A percentile compares a stretch with the other conserved stretches of the same genome.
Evolutionary conservation across 2,329 filamentous ascomycete species (phyloP).

Genomic region (Domatiomyces catenatus): DNA sequence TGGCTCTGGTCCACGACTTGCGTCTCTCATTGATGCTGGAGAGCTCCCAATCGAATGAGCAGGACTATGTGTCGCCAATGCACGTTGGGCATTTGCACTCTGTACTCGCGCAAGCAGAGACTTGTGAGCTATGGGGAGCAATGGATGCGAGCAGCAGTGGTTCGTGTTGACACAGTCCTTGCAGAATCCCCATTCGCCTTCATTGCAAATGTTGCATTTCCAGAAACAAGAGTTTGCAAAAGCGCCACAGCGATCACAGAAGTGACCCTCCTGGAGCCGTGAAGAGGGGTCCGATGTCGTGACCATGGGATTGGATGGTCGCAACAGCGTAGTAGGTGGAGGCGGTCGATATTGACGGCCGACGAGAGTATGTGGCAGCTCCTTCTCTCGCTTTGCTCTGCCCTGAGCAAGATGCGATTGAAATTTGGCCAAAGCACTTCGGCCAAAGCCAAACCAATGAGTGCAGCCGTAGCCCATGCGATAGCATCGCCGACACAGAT

Average conservation of each 20-base stretch:
- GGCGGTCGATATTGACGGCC: conserved; percentile 30
- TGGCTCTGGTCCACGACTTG: conserved; percentile 18
- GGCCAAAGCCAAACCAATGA: conserved; percentile 79
- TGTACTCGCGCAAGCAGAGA: conserved; percentile 1
- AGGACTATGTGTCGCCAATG: background rate
- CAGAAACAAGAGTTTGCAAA: conserved; percentile 76
- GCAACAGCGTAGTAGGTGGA: conserved; percentile 3
- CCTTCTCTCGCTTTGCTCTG: conserved; percentile 28
- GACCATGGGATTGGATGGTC: background rate
- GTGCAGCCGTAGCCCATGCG: conserved; percentile 59
- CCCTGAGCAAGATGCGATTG: conserved; percentile 35
- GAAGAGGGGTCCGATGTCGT: conserved; percentile 40
- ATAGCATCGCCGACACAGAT: conserved; percentile 71
- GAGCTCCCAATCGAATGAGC: conserved; percentile 12
- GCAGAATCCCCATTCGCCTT: conserved; percentile 91
- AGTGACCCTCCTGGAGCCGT: conserved; percentile 62
- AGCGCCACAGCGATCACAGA: conserved; percentile 60
- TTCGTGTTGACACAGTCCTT: conserved; percentile 74
- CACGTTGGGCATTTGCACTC: background rate
- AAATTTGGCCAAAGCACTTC: conserved; percentile 53
- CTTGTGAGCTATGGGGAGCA: conserved; percentile 59
- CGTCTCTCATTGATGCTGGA: conserved; percentile 5
- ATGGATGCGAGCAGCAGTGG: conserved; percentile 61
- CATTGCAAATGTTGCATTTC: conserved; percentile 75
- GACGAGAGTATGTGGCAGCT: conserved; percentile 38